These are phyloP conservation scores for Lyophyllum semitale DNA, from an alignment of 768 basidiomycete genomes.

Conservation along the genomic window DNA sequence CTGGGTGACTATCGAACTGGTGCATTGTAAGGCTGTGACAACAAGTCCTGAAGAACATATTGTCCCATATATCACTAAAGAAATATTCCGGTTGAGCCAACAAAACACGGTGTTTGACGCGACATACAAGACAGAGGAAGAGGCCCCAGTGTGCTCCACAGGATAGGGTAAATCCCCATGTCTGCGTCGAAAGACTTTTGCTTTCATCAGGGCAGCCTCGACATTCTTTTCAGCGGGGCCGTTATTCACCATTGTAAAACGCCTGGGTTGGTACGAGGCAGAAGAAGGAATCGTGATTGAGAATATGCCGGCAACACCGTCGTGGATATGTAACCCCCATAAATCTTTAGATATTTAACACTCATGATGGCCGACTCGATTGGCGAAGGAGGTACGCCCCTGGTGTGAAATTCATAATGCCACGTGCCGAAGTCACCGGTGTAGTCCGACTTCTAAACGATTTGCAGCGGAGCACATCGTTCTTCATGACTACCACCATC, in stretches of 20 bases:
- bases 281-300: slow-evolving; percentile 16
- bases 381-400: slow-evolving; percentile 15
- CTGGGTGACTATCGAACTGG: slow-evolving; percentile 52
- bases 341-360: slow-evolving; percentile 20
- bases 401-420: slow-evolving; percentile 14
- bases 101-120: neutral
- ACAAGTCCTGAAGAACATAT: slow-evolving; percentile 59
- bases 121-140: slow-evolving; percentile 58
- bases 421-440: slow-evolving; percentile 18
- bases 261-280: slow-evolving; percentile 8
- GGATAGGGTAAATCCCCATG: slow-evolving; percentile 59
- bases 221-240: slow-evolving; percentile 41
- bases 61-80: slow-evolving; percentile 70
- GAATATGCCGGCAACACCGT: slow-evolving; percentile 6
- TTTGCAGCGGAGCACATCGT: slow-evolving; percentile 1
- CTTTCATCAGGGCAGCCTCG: slow-evolving; percentile 43
- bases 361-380: slow-evolving; percentile 29
- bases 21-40: slow-evolving; percentile 54
- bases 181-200: slow-evolving; percentile 41
- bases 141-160: slow-evolving; percentile 45
- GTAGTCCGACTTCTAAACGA: slow-evolving; percentile 4
- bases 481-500: slow-evolving; percentile 38
- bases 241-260: slow-evolving; percentile 22
- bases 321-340: slow-evolving; percentile 13
- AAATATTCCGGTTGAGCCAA: slow-evolving; percentile 7